Evolutionary conservation across 139 green algal genomes (phyloP), one percentile per base, ranked within the genome.

Genomic region (Coccomyxa sp.): DNA sequence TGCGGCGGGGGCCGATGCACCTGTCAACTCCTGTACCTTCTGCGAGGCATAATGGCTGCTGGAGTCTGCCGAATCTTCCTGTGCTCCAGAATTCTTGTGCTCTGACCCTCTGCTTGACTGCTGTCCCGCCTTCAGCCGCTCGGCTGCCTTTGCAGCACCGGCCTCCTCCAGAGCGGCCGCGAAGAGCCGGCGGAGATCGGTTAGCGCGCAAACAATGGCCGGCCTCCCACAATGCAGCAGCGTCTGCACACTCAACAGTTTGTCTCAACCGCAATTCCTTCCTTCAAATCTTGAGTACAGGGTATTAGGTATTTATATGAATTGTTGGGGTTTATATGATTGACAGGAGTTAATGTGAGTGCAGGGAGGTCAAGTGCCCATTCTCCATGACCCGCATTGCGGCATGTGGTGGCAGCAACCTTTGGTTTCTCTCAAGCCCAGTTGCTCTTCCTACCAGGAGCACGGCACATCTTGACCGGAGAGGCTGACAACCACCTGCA

Each of bases 181-280:
- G 27, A 94, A 9, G 31, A 93, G 25, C 14, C 85, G 80, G 0
- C 81, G 68, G 0, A 88, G 15, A 76, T 94, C 90, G 67, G 81
- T 79, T 16, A 94, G 82, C 11, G 89, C 91, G 23, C 84, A 84
- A 13, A 94, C 16, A 27, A 91, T 79, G 16, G 76, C 81, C 31
- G 83, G 12, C 3, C 86, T 79, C 13, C 91, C 91, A 67, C 79
- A 57, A 45, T 51, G n/a, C 30, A 94, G 28, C 51, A 93, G 9
- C 7, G 77, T 57, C 0, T 77, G 82, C 0, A 89, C 90, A 80
- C 94, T 91, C 25, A 59, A 71, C 67, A 94, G 63, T 30, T 90
- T 71, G 1, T 51, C 38, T 51, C 38, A 51, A 51, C 3, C 38
- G 38, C 38, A 51, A 51, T 7, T 51, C 38, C 3, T 7, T 51